Evolutionary conservation across 1,284 basidiomycete species (phyloP), one percentile per base, ranked within the genome.

Genomic region (Irpex sp.): DNA sequence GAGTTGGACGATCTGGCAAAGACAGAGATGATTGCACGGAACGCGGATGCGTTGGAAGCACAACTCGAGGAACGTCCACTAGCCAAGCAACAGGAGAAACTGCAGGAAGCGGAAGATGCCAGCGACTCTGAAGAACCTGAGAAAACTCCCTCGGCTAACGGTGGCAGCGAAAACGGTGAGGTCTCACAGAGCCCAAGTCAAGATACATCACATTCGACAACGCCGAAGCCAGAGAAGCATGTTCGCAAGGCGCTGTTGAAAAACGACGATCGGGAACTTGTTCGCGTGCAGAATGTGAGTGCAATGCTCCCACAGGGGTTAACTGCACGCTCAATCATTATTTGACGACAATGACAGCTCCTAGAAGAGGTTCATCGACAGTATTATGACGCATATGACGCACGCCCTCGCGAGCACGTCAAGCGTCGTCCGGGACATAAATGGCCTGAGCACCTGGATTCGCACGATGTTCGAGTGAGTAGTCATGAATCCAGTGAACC

Each of bases 181-280:
- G 40, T 56, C 9, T 51, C 55, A 59, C 70, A 66, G 51, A 68
- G 26, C 26, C 26, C 26, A 26, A 26, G 65, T 34, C 52, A 34
- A 21, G 64, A 60, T 36, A 47, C 63, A 19, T 64, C 51, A 6
- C 59, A 60, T 13, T 59, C 68, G 19, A 59, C 68, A n/a, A 62
- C 63, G 17, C 66, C 67, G 37, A 67, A 66, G 15, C 60, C 72
- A 8, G 64, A 72, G 59, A 68, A 74, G 26, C 81, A 62, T 31
- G 75, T 76, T 17, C 83, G 82, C 58, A 92, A 90, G 70, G 91
- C 94, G 0, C 76, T 98, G 34, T 78, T 98, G 60, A 94, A 91
- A 73, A 92, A 96, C 65, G 86, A 96, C 67, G 97, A 99, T 74
- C 73, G 74, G n/a, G 97, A 99, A 77, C 82, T 99, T 56, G 78